Conservation (phyloP, 768 basidiomycete species). For the Panus rudis region DNA sequence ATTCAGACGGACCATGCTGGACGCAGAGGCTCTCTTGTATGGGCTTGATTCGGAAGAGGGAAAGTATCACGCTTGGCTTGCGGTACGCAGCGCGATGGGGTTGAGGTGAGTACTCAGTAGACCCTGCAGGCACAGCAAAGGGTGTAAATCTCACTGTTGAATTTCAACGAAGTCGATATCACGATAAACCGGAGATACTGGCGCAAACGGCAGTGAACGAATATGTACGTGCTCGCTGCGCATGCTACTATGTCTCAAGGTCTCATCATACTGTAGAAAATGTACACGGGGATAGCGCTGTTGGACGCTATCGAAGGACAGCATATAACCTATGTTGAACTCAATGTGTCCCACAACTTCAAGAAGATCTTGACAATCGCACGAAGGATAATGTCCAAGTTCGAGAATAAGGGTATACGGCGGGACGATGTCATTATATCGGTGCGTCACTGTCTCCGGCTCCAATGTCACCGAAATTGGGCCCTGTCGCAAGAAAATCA, state of each 20-base stretch:
- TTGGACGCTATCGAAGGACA: constrained; percentile 39
- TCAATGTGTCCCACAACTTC: constrained; percentile 33
- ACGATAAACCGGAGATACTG: not conserved
- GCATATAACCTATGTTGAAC: constrained; percentile 46
- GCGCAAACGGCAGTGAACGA: not conserved
- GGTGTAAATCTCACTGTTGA: not conserved
- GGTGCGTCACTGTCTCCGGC: constrained; percentile 37
- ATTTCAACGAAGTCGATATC: not conserved
- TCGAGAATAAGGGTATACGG: constrained; percentile 32
- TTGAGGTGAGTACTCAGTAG: no score
- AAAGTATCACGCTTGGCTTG: constrained; percentile 30
- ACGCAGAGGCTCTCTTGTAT: constrained; percentile 25
- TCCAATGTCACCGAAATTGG: no score
- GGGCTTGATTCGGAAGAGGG: constrained; percentile 20
- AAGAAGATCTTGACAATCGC: constrained; percentile 39
- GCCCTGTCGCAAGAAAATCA: no score
- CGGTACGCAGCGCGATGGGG: constrained; percentile 24
- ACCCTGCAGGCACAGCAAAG: not conserved
- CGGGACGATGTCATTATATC: constrained; percentile 40
- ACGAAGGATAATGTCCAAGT: constrained; percentile 31
- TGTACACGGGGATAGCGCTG: constrained; percentile 31
- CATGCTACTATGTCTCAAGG: no score
- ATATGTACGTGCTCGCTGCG: not conserved
- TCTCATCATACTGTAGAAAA: no score
- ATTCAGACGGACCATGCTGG: constrained; percentile 27